Conservation (phyloP, 2,329 filamentous ascomycete genomes). For the Fusarium vanettenii region DNA sequence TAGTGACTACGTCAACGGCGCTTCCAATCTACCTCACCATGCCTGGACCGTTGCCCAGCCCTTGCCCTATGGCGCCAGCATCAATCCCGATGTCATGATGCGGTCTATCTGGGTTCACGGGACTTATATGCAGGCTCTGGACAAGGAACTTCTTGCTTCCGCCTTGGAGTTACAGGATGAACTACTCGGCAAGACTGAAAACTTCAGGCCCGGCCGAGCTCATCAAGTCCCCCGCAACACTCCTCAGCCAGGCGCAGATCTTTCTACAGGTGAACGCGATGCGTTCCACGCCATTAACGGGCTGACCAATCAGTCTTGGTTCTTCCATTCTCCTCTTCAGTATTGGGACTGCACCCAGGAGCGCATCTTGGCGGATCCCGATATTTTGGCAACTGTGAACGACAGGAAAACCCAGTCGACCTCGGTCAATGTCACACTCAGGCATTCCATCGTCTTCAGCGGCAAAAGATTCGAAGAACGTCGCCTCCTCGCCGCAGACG, state of each 20-base stretch:
- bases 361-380: slow-evolving; percentile 66
- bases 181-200: slow-evolving; percentile 70
- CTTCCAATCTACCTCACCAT: slow-evolving; percentile 79
- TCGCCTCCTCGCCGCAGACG: slow-evolving; percentile 77
- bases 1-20: slow-evolving; percentile 76
- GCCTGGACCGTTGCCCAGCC: slow-evolving; percentile 83
- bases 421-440: slow-evolving; percentile 77
- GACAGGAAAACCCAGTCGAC: slow-evolving; percentile 70
- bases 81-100: slow-evolving; percentile 79
- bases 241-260: slow-evolving; percentile 47
- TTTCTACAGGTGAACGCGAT: slow-evolving; percentile 62
- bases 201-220: slow-evolving; percentile 63
- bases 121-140: slow-evolving; percentile 81
- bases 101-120: slow-evolving; percentile 86
- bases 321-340: slow-evolving; percentile 84
- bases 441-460: slow-evolving; percentile 84
- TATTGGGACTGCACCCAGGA: slow-evolving; percentile 80
- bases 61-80: slow-evolving; percentile 62
- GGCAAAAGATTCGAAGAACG: slow-evolving; percentile 81
- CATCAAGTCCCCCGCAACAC: slow-evolving; percentile 43
- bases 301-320: slow-evolving; percentile 74
- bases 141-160: slow-evolving; percentile 71
- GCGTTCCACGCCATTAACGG: slow-evolving; percentile 70
- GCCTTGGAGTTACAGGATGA: slow-evolving; percentile 78
- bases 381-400: slow-evolving; percentile 78